Conservation (phyloP, 129 eudicot species). For the Artemisia argyi region DNA sequence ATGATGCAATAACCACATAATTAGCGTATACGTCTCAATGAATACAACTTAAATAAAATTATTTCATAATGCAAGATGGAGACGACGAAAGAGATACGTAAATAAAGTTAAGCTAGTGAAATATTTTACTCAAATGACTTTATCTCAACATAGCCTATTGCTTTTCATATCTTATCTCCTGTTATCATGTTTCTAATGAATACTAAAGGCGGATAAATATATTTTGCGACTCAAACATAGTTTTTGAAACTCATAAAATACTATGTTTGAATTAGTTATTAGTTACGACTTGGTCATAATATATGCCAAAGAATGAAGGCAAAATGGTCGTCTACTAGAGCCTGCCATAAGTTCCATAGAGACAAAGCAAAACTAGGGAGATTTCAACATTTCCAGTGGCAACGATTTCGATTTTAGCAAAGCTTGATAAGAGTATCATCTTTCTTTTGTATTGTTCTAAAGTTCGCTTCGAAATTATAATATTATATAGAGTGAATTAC, state of each 20-base stretch:
- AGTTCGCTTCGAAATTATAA: neutral
- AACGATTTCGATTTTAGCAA: neutral
- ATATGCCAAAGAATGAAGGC: conserved; percentile 11
- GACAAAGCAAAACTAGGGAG: neutral
- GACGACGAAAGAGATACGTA: too few species aligned
- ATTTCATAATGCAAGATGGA: too few species aligned
- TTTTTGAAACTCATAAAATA: neutral
- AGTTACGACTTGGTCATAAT: conserved; percentile 1
- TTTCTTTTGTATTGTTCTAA: neutral
- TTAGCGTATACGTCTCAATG: too few species aligned
- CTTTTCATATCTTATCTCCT: neutral
- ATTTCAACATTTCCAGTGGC: conserved; percentile 9
- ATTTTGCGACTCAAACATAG: neutral
- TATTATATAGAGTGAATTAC: too few species aligned
- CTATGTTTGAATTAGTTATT: neutral
- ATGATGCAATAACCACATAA: too few species aligned
- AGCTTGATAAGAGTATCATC: neutral
- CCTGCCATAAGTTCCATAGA: conserved; percentile 16
- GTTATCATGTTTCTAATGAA: neutral
- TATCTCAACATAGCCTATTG: neutral
- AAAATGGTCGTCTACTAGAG: conserved; percentile 19
- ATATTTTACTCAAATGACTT: neutral
- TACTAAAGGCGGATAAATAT: neutral
- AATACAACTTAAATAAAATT: too few species aligned
- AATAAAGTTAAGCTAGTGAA: too few species aligned